Evolutionary conservation across 805 yeast genomes (phyloP).

Genomic region (Myxozyma geophila): DNA sequence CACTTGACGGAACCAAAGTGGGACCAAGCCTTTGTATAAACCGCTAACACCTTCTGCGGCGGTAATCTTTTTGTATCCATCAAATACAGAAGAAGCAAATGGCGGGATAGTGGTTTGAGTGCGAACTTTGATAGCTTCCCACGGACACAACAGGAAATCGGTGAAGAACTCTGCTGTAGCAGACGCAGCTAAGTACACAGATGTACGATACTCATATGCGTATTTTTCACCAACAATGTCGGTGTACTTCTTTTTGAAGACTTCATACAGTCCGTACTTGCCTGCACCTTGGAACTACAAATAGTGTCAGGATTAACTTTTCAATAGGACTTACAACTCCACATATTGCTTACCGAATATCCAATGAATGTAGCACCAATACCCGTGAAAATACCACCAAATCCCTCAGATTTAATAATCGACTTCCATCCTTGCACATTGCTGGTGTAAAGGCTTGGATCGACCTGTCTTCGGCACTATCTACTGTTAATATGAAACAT

Average conservation of each 20-base stretch:
- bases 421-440: conserved; percentile 14
- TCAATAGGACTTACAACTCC: neutral
- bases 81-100: conserved; percentile 62
- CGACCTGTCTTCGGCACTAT: conserved; percentile 20
- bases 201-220: conserved; percentile 69
- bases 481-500: too few relatives aligned
- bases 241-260: conserved; percentile 78
- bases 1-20: conserved; percentile 93
- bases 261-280: conserved; percentile 92
- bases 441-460: conserved; percentile 61
- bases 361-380: conserved; percentile 91
- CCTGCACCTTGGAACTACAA: conserved; percentile 82
- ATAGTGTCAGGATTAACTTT: neutral
- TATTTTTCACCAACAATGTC: conserved; percentile 63
- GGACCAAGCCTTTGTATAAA: conserved; percentile 84
- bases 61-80: conserved; percentile 68
- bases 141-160: conserved; percentile 87
- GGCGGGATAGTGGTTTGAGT: conserved; percentile 89
- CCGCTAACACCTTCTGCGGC: conserved; percentile 72
- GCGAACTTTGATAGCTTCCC: conserved; percentile 91
- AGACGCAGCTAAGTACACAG: conserved; percentile 77
- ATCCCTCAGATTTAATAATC: conserved; percentile 6
- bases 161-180: conserved; percentile 94
- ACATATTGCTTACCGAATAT: conserved; percentile 54
- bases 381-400: conserved; percentile 44